Evolutionary conservation across 163 green algal genomes (phyloP).

Genomic region (Coccomyxa subellipsoidea): DNA sequence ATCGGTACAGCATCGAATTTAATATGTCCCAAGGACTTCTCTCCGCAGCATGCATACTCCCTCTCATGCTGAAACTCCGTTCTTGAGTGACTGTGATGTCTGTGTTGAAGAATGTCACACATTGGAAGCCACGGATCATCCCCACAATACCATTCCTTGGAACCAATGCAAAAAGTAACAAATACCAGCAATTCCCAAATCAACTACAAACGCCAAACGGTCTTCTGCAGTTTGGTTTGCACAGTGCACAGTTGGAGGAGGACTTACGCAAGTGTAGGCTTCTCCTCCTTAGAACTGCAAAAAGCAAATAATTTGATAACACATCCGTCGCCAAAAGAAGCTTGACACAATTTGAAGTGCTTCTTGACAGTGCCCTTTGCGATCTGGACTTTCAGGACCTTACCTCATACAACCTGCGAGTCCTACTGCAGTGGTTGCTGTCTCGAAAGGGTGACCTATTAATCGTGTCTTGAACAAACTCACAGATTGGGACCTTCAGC

Average conservation of each 20-base stretch:
- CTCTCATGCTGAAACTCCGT: neutral
- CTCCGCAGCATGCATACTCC: neutral
- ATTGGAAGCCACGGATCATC: neutral
- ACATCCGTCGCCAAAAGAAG: too few species aligned
- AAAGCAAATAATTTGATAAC: neutral
- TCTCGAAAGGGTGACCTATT: too few species aligned
- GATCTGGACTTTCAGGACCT: neutral
- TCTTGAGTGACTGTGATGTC: neutral
- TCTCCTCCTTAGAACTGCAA: slow-evolving; percentile 84
- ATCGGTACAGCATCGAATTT: neutral
- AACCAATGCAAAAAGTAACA: too few species aligned
- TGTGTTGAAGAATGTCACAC: too few species aligned
- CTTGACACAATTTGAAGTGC: too few species aligned
- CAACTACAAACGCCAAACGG: too few species aligned
- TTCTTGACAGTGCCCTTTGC: neutral
- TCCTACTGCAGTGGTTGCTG: neutral
- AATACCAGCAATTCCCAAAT: too few species aligned
- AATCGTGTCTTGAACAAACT: too few species aligned
- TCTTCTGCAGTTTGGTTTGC: neutral
- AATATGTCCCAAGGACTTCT: neutral
- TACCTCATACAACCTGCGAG: slow-evolving; percentile 18
- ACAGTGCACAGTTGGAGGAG: neutral
- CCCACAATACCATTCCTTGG: too few species aligned
- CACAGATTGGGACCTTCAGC: neutral
- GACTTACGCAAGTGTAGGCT: slow-evolving; percentile 90